phyloP scores from a whole-genome alignment of 2,329 filamentous ascomycete species.

The Eutypa lata region DNA sequence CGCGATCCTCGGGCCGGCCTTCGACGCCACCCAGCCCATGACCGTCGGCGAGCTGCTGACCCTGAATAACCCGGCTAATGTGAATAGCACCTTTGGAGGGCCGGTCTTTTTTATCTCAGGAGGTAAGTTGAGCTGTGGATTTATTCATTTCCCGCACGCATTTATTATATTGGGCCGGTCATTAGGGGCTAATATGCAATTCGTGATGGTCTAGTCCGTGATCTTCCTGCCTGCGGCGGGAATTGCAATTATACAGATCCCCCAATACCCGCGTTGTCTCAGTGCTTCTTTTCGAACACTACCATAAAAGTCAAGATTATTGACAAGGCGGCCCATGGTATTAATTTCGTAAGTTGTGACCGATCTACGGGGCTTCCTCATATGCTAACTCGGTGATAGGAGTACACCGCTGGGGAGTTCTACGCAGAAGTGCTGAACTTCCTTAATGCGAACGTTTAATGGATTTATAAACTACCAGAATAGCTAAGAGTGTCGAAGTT shows the following conservation, averaged over 20 bases:
- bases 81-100: slow-evolving; percentile 39
- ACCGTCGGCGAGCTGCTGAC: slow-evolving; percentile 58
- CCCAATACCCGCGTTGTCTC: slow-evolving; percentile 40
- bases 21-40: slow-evolving; percentile 50
- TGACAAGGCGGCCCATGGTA: slow-evolving; percentile 44
- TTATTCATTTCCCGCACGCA: neutral
- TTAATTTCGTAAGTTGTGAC: slow-evolving; percentile 42
- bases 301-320: slow-evolving; percentile 52
- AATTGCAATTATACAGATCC: slow-evolving; percentile 47
- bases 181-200: too few relatives aligned
- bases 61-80: slow-evolving; percentile 36
- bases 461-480: too few relatives aligned
- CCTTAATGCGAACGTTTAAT: too few relatives aligned
- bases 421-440: too few relatives aligned
- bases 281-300: slow-evolving; percentile 40
- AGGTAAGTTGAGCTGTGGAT: slow-evolving; percentile 27
- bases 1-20: slow-evolving; percentile 42
- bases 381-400: too few relatives aligned
- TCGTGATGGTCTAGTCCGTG: slow-evolving; percentile 33
- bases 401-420: too few relatives aligned
- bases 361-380: too few relatives aligned
- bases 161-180: neutral
- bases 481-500: too few relatives aligned
- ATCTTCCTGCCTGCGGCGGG: slow-evolving; percentile 58
- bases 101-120: slow-evolving; percentile 59